phyloP scores from a whole-genome alignment of 2,329 filamentous ascomycete species.

The Pyrenochaeta sp. region DNA sequence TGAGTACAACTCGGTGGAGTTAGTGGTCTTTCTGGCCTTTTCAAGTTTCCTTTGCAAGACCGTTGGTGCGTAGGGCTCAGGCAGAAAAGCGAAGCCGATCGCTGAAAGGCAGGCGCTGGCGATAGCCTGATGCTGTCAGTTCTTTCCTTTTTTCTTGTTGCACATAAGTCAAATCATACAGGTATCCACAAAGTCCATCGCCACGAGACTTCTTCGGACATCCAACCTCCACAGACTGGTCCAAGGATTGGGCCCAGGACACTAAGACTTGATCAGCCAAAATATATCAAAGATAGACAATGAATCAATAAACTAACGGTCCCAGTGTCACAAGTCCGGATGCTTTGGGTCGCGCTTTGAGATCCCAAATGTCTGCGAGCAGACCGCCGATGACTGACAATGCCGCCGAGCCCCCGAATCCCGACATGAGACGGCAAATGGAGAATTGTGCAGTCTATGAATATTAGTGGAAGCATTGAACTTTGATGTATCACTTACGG shows the following conservation, averaged over 20 bases:
- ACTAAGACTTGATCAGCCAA: neutral
- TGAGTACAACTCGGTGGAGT: conserved; percentile 10
- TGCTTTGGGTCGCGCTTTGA: conserved; percentile 15
- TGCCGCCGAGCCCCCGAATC: conserved; percentile 33
- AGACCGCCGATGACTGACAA: conserved; percentile 33
- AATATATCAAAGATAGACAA: neutral
- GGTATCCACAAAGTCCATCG: conserved; percentile 20
- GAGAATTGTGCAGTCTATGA: conserved; percentile 23
- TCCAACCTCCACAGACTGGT: conserved; percentile 21
- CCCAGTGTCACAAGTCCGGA: conserved; percentile 16
- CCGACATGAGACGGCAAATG: conserved; percentile 33
- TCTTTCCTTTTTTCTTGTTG: too few species aligned
- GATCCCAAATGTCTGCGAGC: conserved; percentile 57
- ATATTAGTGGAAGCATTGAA: neutral
- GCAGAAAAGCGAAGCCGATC: conserved; percentile 4
- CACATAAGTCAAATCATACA: conserved; percentile 1
- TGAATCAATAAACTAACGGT: conserved; percentile 4
- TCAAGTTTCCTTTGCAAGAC: conserved; percentile 8
- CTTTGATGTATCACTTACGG: neutral
- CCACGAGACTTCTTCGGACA: conserved; percentile 16
- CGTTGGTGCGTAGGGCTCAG: conserved; percentile 15
- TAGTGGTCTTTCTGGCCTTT: neutral
- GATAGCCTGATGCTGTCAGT: conserved; percentile 8
- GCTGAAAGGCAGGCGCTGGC: conserved; percentile 12
- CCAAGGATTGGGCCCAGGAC: conserved; percentile 19